Evolutionary conservation across 768 basidiomycete species (phyloP).

Genomic region (Panaeolus cyanescens): DNA sequence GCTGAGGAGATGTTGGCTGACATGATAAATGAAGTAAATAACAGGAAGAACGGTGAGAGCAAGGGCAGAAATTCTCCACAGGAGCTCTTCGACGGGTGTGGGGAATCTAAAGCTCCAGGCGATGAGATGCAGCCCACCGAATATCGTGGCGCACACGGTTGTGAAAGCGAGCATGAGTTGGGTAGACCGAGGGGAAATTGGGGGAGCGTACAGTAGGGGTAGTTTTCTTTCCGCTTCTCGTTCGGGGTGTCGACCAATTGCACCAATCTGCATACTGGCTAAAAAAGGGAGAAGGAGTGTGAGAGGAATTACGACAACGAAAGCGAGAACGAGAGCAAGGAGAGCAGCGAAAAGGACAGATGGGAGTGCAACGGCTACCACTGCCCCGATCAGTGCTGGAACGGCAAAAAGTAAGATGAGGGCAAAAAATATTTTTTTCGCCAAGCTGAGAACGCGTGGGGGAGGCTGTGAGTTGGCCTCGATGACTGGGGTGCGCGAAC

Average conservation of each 20-base stretch:
- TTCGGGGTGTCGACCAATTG: neutral
- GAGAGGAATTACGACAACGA: neutral
- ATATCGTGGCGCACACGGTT: slow-evolving; percentile 4
- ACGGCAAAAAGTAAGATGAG: neutral
- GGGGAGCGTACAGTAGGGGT: neutral
- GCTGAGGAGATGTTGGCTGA: neutral
- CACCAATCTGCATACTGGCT: neutral
- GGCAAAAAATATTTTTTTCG: neutral
- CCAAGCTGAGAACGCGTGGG: neutral
- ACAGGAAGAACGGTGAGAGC: neutral
- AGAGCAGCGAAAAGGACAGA: neutral
- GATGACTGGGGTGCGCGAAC: neutral
- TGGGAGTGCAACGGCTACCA: neutral
- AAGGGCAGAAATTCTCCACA: slow-evolving; percentile 8
- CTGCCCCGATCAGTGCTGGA: neutral
- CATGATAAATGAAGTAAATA: neutral
- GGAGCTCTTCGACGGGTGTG: slow-evolving; percentile 1
- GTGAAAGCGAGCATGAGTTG: neutral
- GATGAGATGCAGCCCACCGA: slow-evolving; percentile 17
- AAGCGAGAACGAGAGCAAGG: neutral
- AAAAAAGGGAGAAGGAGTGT: neutral
- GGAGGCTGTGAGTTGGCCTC: neutral
- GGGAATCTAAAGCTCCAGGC: slow-evolving; percentile 16
- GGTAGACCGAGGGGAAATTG: neutral
- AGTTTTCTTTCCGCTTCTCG: neutral